phyloP scores from a whole-genome alignment of 2,329 filamentous ascomycete species.

The Aureobasidium sp. region DNA sequence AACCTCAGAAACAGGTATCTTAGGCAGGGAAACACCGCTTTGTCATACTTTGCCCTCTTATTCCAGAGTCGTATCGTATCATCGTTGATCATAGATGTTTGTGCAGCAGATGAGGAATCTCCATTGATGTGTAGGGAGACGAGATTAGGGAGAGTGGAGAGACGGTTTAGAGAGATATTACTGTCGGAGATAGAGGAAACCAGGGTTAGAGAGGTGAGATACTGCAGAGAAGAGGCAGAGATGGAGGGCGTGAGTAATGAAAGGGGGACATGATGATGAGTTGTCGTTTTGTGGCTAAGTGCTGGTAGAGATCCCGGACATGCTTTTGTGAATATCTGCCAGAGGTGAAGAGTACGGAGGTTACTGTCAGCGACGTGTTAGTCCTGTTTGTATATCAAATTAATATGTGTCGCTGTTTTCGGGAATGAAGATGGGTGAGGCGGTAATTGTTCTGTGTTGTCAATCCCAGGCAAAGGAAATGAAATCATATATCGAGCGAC shows the following conservation, averaged over 20 bases:
- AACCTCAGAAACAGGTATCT: neutral
- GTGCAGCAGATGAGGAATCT: neutral
- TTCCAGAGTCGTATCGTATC: neutral
- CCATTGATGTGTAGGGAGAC: neutral
- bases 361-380: neutral
- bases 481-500: neutral
- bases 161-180: neutral
- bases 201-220: neutral
- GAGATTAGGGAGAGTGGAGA: neutral
- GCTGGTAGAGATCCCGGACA: neutral
- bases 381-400: neutral
- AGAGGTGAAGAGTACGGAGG: neutral
- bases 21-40: neutral
- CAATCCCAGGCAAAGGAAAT: no score
- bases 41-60: neutral
- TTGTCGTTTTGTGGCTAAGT: neutral
- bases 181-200: neutral
- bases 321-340: neutral
- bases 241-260: neutral
- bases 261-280: neutral
- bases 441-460: rapidly evolving
- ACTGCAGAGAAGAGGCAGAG: neutral
- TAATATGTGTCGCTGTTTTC: neutral
- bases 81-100: neutral
- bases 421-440: neutral